Base-by-base conservation (phyloP, 2,329 filamentous ascomycete genomes). In the Fusarium liriodendri region DNA sequence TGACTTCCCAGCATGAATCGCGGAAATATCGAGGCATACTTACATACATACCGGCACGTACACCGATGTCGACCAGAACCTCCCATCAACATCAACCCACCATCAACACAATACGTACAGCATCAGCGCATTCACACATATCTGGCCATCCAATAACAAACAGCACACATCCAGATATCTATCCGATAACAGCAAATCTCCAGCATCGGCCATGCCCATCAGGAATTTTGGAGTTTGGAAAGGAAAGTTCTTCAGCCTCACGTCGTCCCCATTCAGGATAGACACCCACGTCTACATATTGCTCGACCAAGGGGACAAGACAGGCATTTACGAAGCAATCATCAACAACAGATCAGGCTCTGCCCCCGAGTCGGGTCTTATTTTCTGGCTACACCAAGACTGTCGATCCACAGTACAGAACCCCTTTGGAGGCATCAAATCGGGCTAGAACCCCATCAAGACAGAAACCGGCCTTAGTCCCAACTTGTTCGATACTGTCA, bases 351-450 rank as follows among this genome's bases (percentile, higher is more conserved):
- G 40, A n/a, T 32, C 64, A 13, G 22, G 37, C 29, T 2, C 6
- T 1, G 2, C n/a, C 6, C 5, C 5, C 13, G 20, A 37, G 54
- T 14, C 38, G 13, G n/a, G 16, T 6, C 64, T 67, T 22, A 25
- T 67, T 20, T 67, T 38, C 40, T 67, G 50, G 64, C 14, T 67
- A 10, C 5, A 38, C 18, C 60, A 58, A 22, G 13, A 45, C 20
- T 45, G 11, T 16, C 13, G 14, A 16, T 20, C 40, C 13, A 22
- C 20, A 4, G n/a, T 22, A 20, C 18, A 11, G 11, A 20, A n/a
- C 20, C 20, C 22, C 40, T 5, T 45, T 20, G 20, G 13, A 45
- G 20, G 6, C 11, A 6, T 45, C 40, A 25, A 14, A 25, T 6
- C 11, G 20, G 40, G 40, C 20, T 45, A 20, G 40, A 45, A 45